These are phyloP conservation scores for Pythium apleroticum DNA, from an alignment of 352 stramenopile genomes.

Conservation along the genomic window DNA sequence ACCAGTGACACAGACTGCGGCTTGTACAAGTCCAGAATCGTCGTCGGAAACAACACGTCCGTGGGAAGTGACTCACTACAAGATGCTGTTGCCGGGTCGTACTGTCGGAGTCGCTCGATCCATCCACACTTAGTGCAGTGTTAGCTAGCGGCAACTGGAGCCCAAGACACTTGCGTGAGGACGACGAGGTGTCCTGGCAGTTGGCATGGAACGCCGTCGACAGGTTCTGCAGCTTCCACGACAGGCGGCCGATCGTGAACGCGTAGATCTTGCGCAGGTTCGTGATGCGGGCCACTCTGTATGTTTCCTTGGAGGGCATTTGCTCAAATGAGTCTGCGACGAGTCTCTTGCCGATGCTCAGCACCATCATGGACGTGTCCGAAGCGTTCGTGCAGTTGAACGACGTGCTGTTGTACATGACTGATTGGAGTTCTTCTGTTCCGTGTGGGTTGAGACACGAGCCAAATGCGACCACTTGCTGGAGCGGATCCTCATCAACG, in stretches of 20 bases:
- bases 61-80: conserved; percentile 1
- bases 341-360: conserved; percentile 16
- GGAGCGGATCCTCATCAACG: too few species aligned
- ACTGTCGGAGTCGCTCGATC: too few species aligned
- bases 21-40: neutral
- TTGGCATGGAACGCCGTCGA: conserved; percentile 10
- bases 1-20: neutral
- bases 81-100: neutral
- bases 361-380: neutral
- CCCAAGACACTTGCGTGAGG: neutral
- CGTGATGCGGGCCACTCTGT: neutral
- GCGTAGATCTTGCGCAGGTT: conserved; percentile 29
- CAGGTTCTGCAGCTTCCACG: conserved; percentile 21
- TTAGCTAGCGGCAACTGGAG: neutral
- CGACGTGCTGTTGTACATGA: too few species aligned
- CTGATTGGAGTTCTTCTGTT: too few species aligned
- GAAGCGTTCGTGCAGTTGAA: too few species aligned
- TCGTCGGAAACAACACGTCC: neutral
- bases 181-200: conserved; percentile 8
- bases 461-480: too few species aligned
- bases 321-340: neutral
- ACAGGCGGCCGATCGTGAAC: conserved; percentile 25
- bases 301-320: neutral
- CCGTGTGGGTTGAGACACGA: too few species aligned
- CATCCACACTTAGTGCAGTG: neutral